Base-by-base conservation (phyloP, 805 yeast genomes). In the Kregervanrija pseudodelftensis region DNA sequence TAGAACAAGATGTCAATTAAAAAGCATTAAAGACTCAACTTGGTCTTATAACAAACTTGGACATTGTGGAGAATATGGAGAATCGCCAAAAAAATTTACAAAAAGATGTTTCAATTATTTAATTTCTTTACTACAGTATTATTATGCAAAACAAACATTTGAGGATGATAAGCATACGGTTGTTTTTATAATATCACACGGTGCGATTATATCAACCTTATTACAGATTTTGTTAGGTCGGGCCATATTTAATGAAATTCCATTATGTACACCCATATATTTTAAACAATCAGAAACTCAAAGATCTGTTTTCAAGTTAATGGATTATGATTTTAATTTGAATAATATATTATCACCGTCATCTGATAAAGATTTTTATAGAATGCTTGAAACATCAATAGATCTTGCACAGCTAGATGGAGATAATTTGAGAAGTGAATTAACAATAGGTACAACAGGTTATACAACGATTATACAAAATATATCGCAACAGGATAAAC, bases 31-130 rank as follows among this genome's bases (percentile, higher is more conserved):
- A 34, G 66, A 60, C 39, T 51, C 57, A 32, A 49, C 58, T 15
- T 59, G 72, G 61, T 54, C 55, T 36, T 63, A 64, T 38, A 65
- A 67, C 44, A 53, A 55, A 36, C 54, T 67, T 41, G 74, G 76
- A 1, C 63, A 63, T 30, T 67, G 73, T 33, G 75, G 76, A 13
- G 69, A 66, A 10, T 70, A 67, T 46, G 70, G 68, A 13, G 76
- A 71, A 52, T 60, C 65, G 1, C 63, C 67, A 2, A 44, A 52
- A 3, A 64, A 62, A 7, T 70, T 69, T 45, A 66, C 64, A 22
- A 43, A 49, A 8, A 55, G 75, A 42, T 59, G 72, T 40, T 64
- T 56, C 37, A 53, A 55, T 7, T 70, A 66, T 16, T 44, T 69
- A 30, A 59, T 60, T 11, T 53, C 62, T 7, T 54, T 70, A 9